Evolutionary conservation across 108 stramenopile genomes (phyloP).

Genomic region (Seminavis robusta): DNA sequence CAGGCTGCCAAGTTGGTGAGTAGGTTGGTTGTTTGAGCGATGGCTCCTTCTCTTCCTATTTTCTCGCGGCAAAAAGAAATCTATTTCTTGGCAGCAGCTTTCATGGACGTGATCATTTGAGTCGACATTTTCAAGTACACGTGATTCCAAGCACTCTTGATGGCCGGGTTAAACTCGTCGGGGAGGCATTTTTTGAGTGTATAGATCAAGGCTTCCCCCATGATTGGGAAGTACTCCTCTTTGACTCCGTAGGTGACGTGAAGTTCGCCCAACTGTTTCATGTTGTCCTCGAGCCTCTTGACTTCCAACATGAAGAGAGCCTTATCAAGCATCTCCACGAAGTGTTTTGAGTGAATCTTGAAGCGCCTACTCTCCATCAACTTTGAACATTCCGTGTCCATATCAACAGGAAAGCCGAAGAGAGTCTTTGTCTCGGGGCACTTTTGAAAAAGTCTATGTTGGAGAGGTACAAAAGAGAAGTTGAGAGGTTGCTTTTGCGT

Average conservation of each 20-base stretch:
- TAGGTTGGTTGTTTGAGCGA: too few relatives aligned
- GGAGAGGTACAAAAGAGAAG: neutral
- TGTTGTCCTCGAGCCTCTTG: slow-evolving; percentile 27
- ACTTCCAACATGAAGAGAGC: slow-evolving; percentile 29
- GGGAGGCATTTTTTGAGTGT: neutral
- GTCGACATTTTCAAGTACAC: slow-evolving; percentile 1
- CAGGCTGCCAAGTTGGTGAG: too few relatives aligned
- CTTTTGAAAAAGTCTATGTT: slow-evolving; percentile 15
- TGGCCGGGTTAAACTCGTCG: neutral
- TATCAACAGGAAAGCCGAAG: slow-evolving; percentile 27
- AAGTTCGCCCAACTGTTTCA: slow-evolving; percentile 34
- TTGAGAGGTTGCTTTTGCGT: neutral
- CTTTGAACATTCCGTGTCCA: slow-evolving; percentile 14
- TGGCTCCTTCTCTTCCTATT: too few relatives aligned
- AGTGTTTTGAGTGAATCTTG: slow-evolving; percentile 20
- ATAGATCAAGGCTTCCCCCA: slow-evolving; percentile 4
- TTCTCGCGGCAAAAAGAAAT: too few relatives aligned
- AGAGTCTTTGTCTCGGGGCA: slow-evolving; percentile 21
- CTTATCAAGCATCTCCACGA: slow-evolving; percentile 31
- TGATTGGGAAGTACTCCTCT: slow-evolving; percentile 1
- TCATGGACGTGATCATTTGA: too few relatives aligned
- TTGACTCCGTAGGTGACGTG: slow-evolving; percentile 19
- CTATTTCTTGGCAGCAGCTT: too few relatives aligned
- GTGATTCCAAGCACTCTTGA: neutral
- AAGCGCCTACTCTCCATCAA: slow-evolving; percentile 20